Base-by-base conservation (phyloP, 331 rosid species). In the Phaseolus coccineus region DNA sequence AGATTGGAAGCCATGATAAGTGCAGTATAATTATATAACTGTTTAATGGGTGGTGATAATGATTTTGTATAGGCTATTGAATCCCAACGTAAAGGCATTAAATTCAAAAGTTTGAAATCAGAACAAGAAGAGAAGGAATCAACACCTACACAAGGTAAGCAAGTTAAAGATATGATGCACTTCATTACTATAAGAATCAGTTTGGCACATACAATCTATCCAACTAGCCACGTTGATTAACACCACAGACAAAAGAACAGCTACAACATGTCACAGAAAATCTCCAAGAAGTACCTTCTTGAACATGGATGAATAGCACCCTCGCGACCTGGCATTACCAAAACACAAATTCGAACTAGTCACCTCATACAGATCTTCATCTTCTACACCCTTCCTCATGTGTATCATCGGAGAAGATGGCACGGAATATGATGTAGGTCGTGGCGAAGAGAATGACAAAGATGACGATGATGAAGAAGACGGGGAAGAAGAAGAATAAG, bases 261-360 rank as follows among this genome's bases (percentile, higher is more conserved):
- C 55, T 30, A 44, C 51, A 46, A 35, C 8, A 24, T 4, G 25
- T 82, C 37, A 84, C 80, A 58, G 37, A 70, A 80, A 66, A 46
- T 87, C 84, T 57, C 88, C 76, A 51, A 80, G 77, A 59, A 89
- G 50, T 64, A 85, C 86, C 87, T 89, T 87, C 88, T 84, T 87
- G 73, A 87, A 74, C 77, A 89, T 80, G 76, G 84, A 87, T 10
- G 88, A 84, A 59, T 59, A 89, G 13, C 79, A 71, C 62, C 86
- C 81, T 81, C 79, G 25, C 7, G 77, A 77, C 50, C 81, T 73
- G 3, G 44, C 77, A 77, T 69, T 67, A 11, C 86, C 87, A 59
- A 83, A 84, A 70, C 85, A 76, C 70, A 79, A 67, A 69, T 77
- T 51, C 4, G 87, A 78, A 75, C 68, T 69, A 4, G 64, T 84